These are phyloP conservation scores for Biscogniauxia marginata DNA, from an alignment of 2,329 filamentous ascomycete species.

Conservation along the genomic window DNA sequence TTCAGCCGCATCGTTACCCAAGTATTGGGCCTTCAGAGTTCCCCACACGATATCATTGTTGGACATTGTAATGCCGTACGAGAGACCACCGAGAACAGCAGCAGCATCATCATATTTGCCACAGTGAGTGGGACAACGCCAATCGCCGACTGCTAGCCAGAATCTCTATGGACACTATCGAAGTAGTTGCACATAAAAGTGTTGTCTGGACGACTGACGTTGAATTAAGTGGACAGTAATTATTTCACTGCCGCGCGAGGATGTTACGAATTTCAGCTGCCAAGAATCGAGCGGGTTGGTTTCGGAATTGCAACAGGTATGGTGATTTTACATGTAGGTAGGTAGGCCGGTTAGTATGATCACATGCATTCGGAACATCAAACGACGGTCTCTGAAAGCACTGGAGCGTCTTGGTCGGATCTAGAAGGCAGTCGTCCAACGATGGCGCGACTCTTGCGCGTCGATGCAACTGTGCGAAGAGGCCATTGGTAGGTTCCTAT, in stretches of 20 bases:
- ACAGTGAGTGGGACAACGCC: background rate
- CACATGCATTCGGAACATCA: background rate
- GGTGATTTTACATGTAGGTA: background rate
- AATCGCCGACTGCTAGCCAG: background rate
- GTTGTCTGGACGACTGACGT: background rate
- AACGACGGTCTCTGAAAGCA: background rate
- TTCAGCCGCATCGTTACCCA: background rate
- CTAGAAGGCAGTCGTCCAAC: background rate
- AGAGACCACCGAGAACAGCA: background rate
- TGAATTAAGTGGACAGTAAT: background rate
- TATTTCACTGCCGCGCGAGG: background rate
- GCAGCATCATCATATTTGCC: background rate
- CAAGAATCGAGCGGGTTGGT: background rate
- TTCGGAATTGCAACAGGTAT: background rate
- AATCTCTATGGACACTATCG: background rate
- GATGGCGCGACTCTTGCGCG: background rate
- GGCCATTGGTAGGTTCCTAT: background rate
- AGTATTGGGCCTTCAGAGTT: background rate
- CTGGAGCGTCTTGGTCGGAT: background rate
- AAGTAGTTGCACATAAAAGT: background rate
- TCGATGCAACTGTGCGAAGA: background rate
- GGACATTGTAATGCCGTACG: background rate
- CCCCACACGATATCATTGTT: background rate
- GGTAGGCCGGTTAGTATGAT: background rate
- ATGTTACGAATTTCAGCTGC: background rate